phyloP scores from a whole-genome alignment of 2,329 filamentous ascomycete genomes.

The Aspergillus japonicus region DNA sequence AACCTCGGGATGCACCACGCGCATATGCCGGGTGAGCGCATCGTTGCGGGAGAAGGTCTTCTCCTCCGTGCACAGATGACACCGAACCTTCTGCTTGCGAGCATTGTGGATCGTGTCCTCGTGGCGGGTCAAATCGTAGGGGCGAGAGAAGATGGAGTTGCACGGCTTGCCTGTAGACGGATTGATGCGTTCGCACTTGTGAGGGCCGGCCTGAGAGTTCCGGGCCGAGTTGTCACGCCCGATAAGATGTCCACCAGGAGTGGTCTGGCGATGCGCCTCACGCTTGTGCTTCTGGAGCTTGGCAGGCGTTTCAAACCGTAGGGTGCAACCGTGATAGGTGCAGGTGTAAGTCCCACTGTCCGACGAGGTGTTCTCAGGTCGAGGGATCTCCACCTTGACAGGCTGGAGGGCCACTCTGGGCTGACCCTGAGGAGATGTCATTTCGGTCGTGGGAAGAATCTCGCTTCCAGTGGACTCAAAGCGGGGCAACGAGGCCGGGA shows the following conservation, averaged over 20 bases:
- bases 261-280: constrained; percentile 82
- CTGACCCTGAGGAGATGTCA: constrained; percentile 35
- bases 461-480: constrained; percentile 64
- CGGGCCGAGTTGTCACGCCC: constrained; percentile 52
- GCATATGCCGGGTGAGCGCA: constrained; percentile 89
- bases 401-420: constrained; percentile 37
- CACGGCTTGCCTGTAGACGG: constrained; percentile 93
- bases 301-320: constrained; percentile 82
- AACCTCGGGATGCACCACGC: constrained; percentile 87
- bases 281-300: constrained; percentile 94
- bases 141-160: constrained; percentile 89
- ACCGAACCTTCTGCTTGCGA: constrained; percentile 90
- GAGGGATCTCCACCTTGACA: constrained; percentile 37
- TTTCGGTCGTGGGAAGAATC: constrained; percentile 28
- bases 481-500: constrained; percentile 58
- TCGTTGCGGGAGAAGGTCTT: constrained; percentile 97
- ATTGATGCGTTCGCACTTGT: constrained; percentile 90
- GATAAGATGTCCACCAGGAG: constrained; percentile 48
- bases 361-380: constrained; percentile 65
- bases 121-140: constrained; percentile 93
- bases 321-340: constrained; percentile 86
- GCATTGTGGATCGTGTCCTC: constrained; percentile 97
- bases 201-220: constrained; percentile 88
- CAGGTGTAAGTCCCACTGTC: constrained; percentile 92
- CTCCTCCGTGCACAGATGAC: constrained; percentile 88